phyloP scores from a whole-genome alignment of 1,139 yeast genomes.

The Scheffersomyces insectosa region DNA sequence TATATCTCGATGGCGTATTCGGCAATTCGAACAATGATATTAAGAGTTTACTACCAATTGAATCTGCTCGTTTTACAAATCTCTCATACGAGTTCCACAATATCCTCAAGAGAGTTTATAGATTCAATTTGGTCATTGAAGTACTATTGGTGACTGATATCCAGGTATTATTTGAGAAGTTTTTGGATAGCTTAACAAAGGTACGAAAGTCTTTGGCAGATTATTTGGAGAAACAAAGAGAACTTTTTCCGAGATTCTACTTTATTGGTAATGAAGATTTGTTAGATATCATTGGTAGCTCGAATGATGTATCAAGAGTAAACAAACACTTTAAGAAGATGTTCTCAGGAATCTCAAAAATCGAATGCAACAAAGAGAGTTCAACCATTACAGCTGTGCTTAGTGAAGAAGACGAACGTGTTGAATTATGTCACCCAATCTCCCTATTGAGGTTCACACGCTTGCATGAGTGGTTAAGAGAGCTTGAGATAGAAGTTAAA shows the following conservation, averaged over 20 bases:
- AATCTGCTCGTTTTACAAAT: constrained; percentile 65
- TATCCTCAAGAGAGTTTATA: constrained; percentile 52
- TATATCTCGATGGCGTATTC: constrained; percentile 80
- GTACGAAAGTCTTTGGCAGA: constrained; percentile 72
- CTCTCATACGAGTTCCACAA: constrained; percentile 62
- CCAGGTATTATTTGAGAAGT: constrained; percentile 46
- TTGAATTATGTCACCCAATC: constrained; percentile 47
- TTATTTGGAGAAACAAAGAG: constrained; percentile 79
- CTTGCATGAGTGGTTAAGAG: constrained; percentile 64
- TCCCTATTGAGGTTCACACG: constrained; percentile 42
- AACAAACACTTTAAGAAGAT: constrained; percentile 69
- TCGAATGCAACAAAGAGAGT: constrained; percentile 40
- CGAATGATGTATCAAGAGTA: constrained; percentile 47
- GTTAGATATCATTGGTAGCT: constrained; percentile 76
- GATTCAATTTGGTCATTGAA: constrained; percentile 57
- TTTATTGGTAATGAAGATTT: constrained; percentile 92
- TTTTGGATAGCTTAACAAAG: constrained; percentile 55
- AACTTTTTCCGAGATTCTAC: constrained; percentile 76
- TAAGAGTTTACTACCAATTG: constrained; percentile 64
- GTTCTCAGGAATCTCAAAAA: constrained; percentile 62
- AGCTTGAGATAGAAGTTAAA: constrained; percentile 57
- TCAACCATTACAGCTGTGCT: constrained; percentile 46
- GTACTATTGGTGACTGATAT: constrained; percentile 56
- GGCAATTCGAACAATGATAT: constrained; percentile 56
- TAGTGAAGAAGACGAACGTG: constrained; percentile 66